Evolutionary conservation across 1,139 yeast species (phyloP), one percentile per base, ranked within the genome.

Genomic region (Oligophagozyma castellii): DNA sequence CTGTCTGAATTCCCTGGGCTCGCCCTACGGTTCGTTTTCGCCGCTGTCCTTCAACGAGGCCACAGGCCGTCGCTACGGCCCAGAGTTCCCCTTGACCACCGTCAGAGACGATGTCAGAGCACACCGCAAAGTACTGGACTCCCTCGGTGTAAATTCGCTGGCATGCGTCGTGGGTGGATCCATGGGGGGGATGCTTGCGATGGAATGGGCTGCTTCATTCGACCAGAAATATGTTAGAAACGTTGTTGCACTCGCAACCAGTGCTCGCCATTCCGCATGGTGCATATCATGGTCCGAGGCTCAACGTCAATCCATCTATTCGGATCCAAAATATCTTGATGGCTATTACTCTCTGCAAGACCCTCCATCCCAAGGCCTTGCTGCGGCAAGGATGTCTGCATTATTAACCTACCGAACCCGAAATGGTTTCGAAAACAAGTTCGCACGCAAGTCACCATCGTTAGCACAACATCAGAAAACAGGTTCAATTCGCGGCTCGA

Each of bases 281-380:
- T 89, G 96, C 43, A 89, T 89, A 32, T 80, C 95, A 3, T 89
- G 98, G 98, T 89, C 93, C 34, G 98, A 89, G 51, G 93, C 98
- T 5, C 98, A 89, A 56, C 69, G 98, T 44, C 98, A 89, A 53
- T 74, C 93, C 40, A 83, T 89, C 19, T 89, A 86, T 55, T 75
- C 93, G 15, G 98, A 89, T 53, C 96, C 98, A 4, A 77, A 77
- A 48, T 89, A 84, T 50, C 40, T 69, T 34, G 95, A 84, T 47
- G 98, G 98, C 2, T 83, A 80, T 54, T 86, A 80, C 48, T 59
- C 72, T 11, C 61, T 68, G 24, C 67, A 68, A n/a, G 77, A 74
- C 32, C 92, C 86, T 6, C 98, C 98, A 2, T 63, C 63, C 20
- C 67, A 76, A 5, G 98, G 98, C 0, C 61, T 89, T 14, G 78